These are phyloP conservation scores for Pholiota molesta DNA, from an alignment of 768 basidiomycete genomes.

Conservation along the genomic window DNA sequence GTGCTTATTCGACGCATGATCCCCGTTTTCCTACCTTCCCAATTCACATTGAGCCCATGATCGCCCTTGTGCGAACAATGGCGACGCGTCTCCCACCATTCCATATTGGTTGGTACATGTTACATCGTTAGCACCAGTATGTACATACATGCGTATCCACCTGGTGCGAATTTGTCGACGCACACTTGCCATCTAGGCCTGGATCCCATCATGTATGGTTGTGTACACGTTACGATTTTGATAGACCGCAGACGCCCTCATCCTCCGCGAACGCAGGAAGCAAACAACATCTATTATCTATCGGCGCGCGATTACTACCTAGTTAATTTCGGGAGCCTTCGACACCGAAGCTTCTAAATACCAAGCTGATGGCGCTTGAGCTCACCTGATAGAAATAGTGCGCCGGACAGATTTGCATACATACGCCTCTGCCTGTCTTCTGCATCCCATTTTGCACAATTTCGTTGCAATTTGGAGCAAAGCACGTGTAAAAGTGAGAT, in stretches of 20 bases:
- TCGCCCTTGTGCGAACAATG: background rate
- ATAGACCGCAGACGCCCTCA: background rate
- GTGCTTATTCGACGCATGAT: conserved; percentile 9
- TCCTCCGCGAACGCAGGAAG: background rate
- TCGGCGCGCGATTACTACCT: background rate
- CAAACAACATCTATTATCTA: background rate
- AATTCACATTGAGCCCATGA: background rate
- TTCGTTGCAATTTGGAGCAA: background rate
- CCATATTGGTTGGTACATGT: background rate
- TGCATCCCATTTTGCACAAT: background rate
- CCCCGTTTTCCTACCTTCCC: background rate
- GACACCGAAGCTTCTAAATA: background rate
- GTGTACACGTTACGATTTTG: background rate
- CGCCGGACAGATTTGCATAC: background rate
- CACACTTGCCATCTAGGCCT: background rate
- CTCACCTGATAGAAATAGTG: background rate
- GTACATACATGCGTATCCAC: background rate
- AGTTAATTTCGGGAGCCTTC: background rate
- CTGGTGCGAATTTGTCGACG: background rate
- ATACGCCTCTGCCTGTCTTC: background rate
- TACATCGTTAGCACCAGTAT: too few relatives aligned
- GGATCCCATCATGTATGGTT: background rate
- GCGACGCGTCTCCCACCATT: background rate
- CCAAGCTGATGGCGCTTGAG: background rate
- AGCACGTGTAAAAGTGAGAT: background rate